These are phyloP conservation scores for Secale cereale DNA, from an alignment of 176 grass and related monocot species.

Conservation along the genomic window DNA sequence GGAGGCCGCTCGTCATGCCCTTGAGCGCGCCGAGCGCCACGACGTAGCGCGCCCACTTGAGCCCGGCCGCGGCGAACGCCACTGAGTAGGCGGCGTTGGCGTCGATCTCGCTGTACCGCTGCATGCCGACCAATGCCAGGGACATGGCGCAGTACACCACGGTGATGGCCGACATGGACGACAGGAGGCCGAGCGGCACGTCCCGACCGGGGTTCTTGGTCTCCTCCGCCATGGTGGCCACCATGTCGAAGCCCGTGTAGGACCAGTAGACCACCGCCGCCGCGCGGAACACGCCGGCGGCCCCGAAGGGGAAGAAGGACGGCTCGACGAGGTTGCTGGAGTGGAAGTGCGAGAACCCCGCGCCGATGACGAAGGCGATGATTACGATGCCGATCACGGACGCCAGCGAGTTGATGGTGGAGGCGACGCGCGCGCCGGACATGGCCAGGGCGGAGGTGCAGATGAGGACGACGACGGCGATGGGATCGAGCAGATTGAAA, in stretches of 20 bases:
- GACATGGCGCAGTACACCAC: conserved; percentile 17
- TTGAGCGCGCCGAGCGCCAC: conserved; percentile 9
- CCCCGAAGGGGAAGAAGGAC: conserved; percentile 13
- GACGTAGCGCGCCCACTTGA: conserved; percentile 8
- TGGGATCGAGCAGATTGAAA: conserved; percentile 7
- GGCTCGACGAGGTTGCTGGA: conserved; percentile 1
- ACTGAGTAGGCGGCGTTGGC: background rate
- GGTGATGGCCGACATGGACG: conserved; percentile 16
- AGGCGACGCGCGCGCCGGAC: conserved; percentile 7
- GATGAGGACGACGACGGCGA: conserved; percentile 15
- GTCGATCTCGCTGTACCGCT: conserved; percentile 17
- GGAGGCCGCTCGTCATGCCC: conserved; percentile 21
- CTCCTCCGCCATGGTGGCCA: conserved; percentile 15
- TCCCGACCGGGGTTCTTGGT: conserved; percentile 5
- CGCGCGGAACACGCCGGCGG: conserved; percentile 8
- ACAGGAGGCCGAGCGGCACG: conserved; percentile 1
- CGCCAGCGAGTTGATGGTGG: conserved; percentile 15
- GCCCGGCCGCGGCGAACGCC: background rate
- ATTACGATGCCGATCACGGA: conserved; percentile 13
- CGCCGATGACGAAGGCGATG: conserved; percentile 11
- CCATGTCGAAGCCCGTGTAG: conserved; percentile 16
- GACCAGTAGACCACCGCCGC: conserved; percentile 10
- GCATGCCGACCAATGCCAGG: background rate
- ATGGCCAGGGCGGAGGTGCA: conserved; percentile 2
- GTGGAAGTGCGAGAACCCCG: background rate